phyloP scores from a whole-genome alignment of 2,329 filamentous ascomycete genomes.

The Pseudogymnoascus sp. region DNA sequence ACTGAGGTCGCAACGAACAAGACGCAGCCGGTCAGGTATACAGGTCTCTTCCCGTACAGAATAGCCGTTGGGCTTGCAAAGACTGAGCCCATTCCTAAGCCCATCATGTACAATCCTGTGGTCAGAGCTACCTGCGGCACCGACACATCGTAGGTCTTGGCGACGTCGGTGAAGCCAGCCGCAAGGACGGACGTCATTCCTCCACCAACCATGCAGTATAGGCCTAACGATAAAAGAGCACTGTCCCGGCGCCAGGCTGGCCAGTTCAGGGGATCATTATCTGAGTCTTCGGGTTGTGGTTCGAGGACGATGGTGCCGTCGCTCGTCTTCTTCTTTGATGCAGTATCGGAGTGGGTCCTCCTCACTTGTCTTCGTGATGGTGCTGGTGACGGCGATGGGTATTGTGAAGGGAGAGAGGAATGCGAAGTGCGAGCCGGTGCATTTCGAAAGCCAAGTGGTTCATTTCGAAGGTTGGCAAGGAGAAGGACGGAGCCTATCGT shows the following conservation, averaged over 20 bases:
- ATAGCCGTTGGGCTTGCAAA: constrained; percentile 86
- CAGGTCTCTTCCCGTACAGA: constrained; percentile 79
- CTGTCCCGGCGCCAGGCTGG: constrained; percentile 70
- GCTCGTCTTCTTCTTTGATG: constrained; percentile 65
- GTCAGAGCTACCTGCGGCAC: constrained; percentile 74
- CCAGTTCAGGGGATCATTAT: constrained; percentile 93
- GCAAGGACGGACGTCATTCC: constrained; percentile 87
- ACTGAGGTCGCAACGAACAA: constrained; percentile 70
- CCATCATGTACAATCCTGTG: constrained; percentile 91
- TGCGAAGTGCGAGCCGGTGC: constrained; percentile 50
- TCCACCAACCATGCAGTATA: constrained; percentile 89
- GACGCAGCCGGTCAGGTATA: constrained; percentile 71
- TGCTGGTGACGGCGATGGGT: constrained; percentile 9
- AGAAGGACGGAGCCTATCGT: constrained; percentile 49
- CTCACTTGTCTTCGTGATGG: constrained; percentile 12
- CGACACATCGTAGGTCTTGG: constrained; percentile 56
- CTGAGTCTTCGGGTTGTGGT: constrained; percentile 83
- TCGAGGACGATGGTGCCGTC: constrained; percentile 82
- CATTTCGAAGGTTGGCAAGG: constrained; percentile 47
- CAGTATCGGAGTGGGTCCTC: constrained; percentile 13
- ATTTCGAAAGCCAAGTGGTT: constrained; percentile 52
- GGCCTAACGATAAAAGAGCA: constrained; percentile 73
- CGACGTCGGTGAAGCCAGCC: constrained; percentile 80
- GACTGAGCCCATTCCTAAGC: constrained; percentile 76
- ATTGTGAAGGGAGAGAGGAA: constrained; percentile 43